Percentiles rank a stretch among this genome's conserved stretches.
Conservation (phyloP, 2,329 filamentous ascomycete species). For the Dactylellina parvicollis region DNA sequence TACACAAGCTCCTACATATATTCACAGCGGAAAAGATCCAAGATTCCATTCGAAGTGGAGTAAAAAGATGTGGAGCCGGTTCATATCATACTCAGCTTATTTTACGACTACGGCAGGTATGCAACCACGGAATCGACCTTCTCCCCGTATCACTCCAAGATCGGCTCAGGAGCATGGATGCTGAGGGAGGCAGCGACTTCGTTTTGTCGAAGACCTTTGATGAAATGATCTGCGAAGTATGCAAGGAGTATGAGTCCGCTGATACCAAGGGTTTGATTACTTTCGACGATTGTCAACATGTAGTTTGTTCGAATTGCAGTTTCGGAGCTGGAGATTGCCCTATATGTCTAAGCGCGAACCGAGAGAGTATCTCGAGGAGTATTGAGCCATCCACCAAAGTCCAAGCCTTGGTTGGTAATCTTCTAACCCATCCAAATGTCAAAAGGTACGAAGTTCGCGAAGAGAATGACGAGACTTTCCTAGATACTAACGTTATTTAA, state of each 20-base stretch:
- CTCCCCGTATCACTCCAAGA: conserved; percentile 5
- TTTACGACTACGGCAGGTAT: conserved; percentile 52
- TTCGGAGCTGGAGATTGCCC: conserved; percentile 14
- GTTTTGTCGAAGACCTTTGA: neutral
- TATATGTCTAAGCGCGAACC: neutral
- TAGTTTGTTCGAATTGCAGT: conserved; percentile 5
- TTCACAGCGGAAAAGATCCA: conserved; percentile 4
- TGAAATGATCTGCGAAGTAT: conserved; percentile 15
- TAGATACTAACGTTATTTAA: neutral
- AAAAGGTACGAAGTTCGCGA: too few relatives aligned
- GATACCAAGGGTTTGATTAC: neutral
- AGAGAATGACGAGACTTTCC: neutral
- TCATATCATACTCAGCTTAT: conserved; percentile 38
- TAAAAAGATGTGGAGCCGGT: neutral
- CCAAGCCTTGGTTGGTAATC: conserved; percentile 55
- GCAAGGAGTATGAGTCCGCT: neutral
- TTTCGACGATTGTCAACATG: conserved; percentile 23
- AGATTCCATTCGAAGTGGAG: neutral
- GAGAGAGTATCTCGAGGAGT: neutral
- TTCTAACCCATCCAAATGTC: conserved; percentile 45
- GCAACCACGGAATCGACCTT: conserved; percentile 52
- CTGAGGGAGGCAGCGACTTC: neutral
- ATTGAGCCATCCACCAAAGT: conserved; percentile 55
- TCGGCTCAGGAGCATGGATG: neutral
- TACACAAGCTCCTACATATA: conserved; percentile 20